phyloP scores from a whole-genome alignment of 495 filamentous ascomycete genomes.

The Pyrenula aspistea region DNA sequence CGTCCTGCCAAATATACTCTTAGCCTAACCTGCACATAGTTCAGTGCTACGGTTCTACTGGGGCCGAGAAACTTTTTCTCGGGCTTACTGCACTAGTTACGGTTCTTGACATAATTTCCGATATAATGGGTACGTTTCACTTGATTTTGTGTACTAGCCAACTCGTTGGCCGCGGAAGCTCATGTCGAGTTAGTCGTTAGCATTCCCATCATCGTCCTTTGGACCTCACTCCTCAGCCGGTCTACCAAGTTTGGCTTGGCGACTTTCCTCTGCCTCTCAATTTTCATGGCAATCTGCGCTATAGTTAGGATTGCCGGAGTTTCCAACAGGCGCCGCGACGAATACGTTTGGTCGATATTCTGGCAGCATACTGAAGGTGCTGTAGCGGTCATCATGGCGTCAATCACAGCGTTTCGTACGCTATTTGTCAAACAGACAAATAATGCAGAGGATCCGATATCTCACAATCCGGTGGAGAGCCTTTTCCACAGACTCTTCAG shows the following conservation, averaged over 20 bases:
- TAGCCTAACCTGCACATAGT: background rate
- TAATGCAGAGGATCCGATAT: too few relatives aligned
- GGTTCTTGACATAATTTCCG: background rate
- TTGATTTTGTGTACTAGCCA: too few relatives aligned
- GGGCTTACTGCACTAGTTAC: background rate
- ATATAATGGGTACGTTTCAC: background rate
- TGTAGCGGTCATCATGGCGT: constrained; percentile 7
- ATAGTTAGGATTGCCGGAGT: constrained; percentile 7
- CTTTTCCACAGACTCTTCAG: too few relatives aligned
- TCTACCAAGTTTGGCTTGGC: constrained; percentile 6
- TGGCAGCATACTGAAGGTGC: constrained; percentile 11
- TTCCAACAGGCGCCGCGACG: constrained; percentile 7
- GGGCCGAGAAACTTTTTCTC: background rate
- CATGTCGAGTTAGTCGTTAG: constrained; percentile 7
- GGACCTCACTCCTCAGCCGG: constrained; percentile 7
- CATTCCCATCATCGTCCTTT: constrained; percentile 9
- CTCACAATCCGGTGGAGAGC: too few relatives aligned
- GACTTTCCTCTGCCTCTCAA: constrained; percentile 8
- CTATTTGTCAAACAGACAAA: constrained; percentile 5
- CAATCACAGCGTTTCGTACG: constrained; percentile 6
- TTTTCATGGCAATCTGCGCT: constrained; percentile 11
- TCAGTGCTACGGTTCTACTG: background rate
- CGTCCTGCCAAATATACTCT: background rate
- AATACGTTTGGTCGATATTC: constrained; percentile 10
- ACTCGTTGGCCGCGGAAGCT: background rate